Conservation (phyloP, 495 filamentous ascomycete species). For the Trichoderma erinaceum region DNA sequence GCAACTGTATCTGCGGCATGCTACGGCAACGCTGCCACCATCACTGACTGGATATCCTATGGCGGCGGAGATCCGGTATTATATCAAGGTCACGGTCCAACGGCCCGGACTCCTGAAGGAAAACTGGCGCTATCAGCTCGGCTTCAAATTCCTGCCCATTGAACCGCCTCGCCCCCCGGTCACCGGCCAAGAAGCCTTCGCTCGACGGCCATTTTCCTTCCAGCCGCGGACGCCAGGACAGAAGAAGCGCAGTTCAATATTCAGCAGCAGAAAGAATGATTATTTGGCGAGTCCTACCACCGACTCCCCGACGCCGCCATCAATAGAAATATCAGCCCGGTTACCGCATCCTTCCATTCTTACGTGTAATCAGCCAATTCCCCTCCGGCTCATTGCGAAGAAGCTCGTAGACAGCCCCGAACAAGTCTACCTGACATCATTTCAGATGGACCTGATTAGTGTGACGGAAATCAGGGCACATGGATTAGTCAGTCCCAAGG, state of each 20-base stretch:
- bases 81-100: conserved; percentile 83
- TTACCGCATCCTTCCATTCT: conserved; percentile 84
- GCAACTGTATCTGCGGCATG: conserved; percentile 56
- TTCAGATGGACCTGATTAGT: conserved; percentile 77
- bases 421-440: conserved; percentile 62
- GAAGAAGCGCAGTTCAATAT: conserved; percentile 43
- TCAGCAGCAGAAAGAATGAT: conserved; percentile 41
- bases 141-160: conserved; percentile 83
- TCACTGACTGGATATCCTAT: conserved; percentile 75
- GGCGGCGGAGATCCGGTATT: conserved; percentile 85
- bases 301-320: conserved; percentile 27
- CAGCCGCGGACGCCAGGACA: conserved; percentile 28
- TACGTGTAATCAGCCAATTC: conserved; percentile 79
- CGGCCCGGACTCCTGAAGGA: conserved; percentile 78
- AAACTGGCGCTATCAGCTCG: conserved; percentile 59
- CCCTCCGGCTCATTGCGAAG: conserved; percentile 69
- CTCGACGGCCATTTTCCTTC: conserved; percentile 75
- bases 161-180: conserved; percentile 71
- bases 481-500: conserved; percentile 58
- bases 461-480: conserved; percentile 72
- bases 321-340: conserved; percentile 64
- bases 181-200: conserved; percentile 72
- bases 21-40: conserved; percentile 82
- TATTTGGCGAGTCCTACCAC: not conserved
- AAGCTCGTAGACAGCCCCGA: conserved; percentile 61